Base-by-base conservation (phyloP, 176 grass and related monocot species). In the Canna indica region DNA sequence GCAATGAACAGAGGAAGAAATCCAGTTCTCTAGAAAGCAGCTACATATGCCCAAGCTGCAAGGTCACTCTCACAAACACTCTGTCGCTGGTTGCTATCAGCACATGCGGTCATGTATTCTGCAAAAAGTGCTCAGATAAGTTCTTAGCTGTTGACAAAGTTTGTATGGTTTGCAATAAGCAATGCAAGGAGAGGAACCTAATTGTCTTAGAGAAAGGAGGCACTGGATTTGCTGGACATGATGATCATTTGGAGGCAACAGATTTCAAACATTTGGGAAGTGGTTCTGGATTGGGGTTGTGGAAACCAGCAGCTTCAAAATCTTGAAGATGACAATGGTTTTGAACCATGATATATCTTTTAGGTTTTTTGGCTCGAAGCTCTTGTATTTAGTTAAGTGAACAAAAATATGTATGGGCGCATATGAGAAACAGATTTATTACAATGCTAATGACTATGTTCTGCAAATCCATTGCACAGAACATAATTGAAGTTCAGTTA, bases 31-130 rank as follows among this genome's bases (percentile, higher is more conserved):
- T 84, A 38, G 84, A 93, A 39, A 99, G 64, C 64, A 93, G 79
- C 69, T 99, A 86, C 72, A 87, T 99, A 59, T 99, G 95, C 80
- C 95, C 95, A 7, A 99, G 95, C 67, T 99, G 95, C 76, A 99
- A 94, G 44, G 86, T 88, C 29, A 99, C 90, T 47, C 75, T 99
- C 41, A 99, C 95, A 36, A 94, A 99, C 70, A 88, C 90, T 14
- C 80, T 93, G 66, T 74, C 90, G 14, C 82, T 99, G 10, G 87
- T 93, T 52, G 84, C 47, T 0, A 44, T 99, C 46, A 99, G 73
- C 84, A 90, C 86, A 12, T 99, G 95, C 20, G 95, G 95, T 24
- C 90, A 99, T 71, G 90, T 99, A 38, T 99, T 94, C 59, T 99
- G 95, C 80, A 99, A 93, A 80, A 94, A 99, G 79, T 99, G 95